Evolutionary conservation across 352 stramenopile species (phyloP), one percentile per base, ranked within the genome.

Genomic region (Globisporangium okanoganense): DNA sequence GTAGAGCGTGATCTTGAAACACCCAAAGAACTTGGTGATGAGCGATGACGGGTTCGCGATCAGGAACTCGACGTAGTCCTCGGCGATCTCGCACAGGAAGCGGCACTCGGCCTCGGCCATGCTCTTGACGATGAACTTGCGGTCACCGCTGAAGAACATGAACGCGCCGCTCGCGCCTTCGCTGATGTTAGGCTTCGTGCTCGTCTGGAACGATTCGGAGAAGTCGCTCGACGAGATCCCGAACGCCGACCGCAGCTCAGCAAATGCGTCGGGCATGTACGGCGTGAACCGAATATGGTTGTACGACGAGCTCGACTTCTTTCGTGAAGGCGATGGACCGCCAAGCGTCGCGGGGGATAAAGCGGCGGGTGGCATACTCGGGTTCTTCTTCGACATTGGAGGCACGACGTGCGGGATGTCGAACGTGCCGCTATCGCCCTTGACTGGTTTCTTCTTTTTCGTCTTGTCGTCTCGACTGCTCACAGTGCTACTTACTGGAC

Each of bases 161-260:
- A 97, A 97, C n/a, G 86, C 90, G 33, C 86, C 86, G 50, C 86
- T 95, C 7, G 87, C 84, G n/a, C 90, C 90, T 75, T 96, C 90
- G 35, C 82, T 92, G 63, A 97, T 93, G 49, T 86, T 96, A 18
- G 87, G 85, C 64, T 96, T 95, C 0, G 82, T 94, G 18, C 81
- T 94, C 9, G 81, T 79, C 64, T 89, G 54, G 49, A 97, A 95
- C 25, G 88, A 92, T 55, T 69, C 64, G 13, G 82, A 52, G 38
- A 95, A 96, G 49, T 90, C 81, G 0, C 56, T 35, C 25, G 84
- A 71, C 22, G 75, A 72, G 56, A 97, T 90, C 1, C 79, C 72
- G 38, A 75, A 90, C 18, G 80, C 77, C 24, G 75, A 75, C 0
- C 88, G 88, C 43, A 97, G 66, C 55, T 94, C 74, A 0, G 80